phyloP scores from a whole-genome alignment of 2,329 filamentous ascomycete genomes.

The Penicillium sp. region DNA sequence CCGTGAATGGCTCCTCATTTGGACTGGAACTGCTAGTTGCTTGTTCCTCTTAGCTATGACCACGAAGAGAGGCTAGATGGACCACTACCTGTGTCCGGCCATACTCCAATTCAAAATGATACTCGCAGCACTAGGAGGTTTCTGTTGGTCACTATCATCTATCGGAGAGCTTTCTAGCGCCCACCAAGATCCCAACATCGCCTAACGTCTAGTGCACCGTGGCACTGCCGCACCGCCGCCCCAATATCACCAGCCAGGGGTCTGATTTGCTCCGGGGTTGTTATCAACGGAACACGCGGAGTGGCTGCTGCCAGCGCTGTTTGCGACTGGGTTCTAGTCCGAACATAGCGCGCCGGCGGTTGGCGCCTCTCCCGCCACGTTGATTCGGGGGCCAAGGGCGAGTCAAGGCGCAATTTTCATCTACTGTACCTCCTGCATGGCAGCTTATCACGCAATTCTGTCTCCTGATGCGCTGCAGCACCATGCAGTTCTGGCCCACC shows the following conservation, averaged over 20 bases:
- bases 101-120: too few species aligned
- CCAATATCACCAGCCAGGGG: neutral
- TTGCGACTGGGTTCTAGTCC: constrained; percentile 3
- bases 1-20: too few species aligned
- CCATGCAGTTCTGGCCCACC: too few species aligned
- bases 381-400: constrained; percentile 8
- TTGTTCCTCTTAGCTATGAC: too few species aligned
- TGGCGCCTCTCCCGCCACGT: constrained; percentile 22
- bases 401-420: too few species aligned
- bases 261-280: constrained; percentile 9
- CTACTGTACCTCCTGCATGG: too few species aligned
- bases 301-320: neutral
- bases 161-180: constrained; percentile 2
- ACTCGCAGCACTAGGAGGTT: too few species aligned
- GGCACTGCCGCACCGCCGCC: constrained; percentile 3
- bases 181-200: neutral
- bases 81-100: too few species aligned
- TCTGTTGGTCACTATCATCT: neutral
- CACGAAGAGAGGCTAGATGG: too few species aligned
- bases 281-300: constrained; percentile 2
- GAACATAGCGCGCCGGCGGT: constrained; percentile 14
- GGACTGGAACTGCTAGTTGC: too few species aligned
- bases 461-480: too few species aligned
- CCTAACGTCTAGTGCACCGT: constrained; percentile 1
- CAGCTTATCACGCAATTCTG: too few species aligned